Percentiles rank a stretch among this genome's conserved stretches.
These are phyloP conservation scores for Tylopilus intermedius DNA, from an alignment of 768 basidiomycete genomes.

Conservation along the genomic window DNA sequence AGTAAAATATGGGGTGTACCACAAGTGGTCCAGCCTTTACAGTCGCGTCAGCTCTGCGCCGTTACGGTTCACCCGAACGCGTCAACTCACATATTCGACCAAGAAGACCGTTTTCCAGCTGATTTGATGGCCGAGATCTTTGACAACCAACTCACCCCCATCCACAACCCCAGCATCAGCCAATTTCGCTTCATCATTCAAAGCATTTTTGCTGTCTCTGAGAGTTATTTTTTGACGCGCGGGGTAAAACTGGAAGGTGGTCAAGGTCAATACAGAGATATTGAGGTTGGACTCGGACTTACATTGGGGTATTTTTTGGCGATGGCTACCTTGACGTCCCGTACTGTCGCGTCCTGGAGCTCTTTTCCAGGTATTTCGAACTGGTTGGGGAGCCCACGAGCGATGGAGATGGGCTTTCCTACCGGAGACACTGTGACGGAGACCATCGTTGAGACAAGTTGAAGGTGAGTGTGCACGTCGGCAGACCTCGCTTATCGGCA, in stretches of 20 bases:
- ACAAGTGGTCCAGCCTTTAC: slow-evolving; percentile 77
- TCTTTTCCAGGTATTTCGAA: slow-evolving; percentile 45
- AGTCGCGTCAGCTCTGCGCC: slow-evolving; percentile 1
- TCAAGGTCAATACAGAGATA: slow-evolving; percentile 1
- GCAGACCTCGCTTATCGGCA: neutral
- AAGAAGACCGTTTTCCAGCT: slow-evolving; percentile 87
- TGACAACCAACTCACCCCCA: slow-evolving; percentile 66
- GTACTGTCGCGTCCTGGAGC: slow-evolving; percentile 49
- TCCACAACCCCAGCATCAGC: slow-evolving; percentile 51
- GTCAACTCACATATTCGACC: slow-evolving; percentile 81
- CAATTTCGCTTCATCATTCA: slow-evolving; percentile 62
- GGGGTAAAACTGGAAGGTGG: slow-evolving; percentile 51
- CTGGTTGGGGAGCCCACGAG: slow-evolving; percentile 47
- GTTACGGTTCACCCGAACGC: neutral
- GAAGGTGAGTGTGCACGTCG: too few relatives aligned
- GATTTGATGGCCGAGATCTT: slow-evolving; percentile 89
- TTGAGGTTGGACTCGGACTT: neutral
- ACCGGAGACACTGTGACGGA: slow-evolving; percentile 50
- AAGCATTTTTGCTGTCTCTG: slow-evolving; percentile 54
- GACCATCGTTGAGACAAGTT: slow-evolving; percentile 35
- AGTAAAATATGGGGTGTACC: slow-evolving; percentile 82
- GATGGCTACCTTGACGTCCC: slow-evolving; percentile 65
- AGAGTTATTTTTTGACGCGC: slow-evolving; percentile 71
- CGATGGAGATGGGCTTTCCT: slow-evolving; percentile 42
- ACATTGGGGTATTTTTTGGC: slow-evolving; percentile 51